A percentile compares a stretch with the other conserved stretches of the same genome.
These are phyloP conservation scores for Clonostachys sp. DNA, from an alignment of 2,329 filamentous ascomycete genomes.

Conservation along the genomic window DNA sequence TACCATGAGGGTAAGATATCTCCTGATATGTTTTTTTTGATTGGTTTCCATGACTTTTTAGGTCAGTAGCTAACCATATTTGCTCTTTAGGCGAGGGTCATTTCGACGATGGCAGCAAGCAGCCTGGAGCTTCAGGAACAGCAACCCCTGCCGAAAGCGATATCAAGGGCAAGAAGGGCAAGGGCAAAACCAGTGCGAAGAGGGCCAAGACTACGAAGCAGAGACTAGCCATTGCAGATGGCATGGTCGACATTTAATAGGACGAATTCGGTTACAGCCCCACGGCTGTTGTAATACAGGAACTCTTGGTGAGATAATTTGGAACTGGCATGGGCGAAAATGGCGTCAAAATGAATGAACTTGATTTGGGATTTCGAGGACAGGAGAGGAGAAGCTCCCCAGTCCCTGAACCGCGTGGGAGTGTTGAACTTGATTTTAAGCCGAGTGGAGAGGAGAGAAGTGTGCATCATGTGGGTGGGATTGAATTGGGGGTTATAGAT, in stretches of 20 bases:
- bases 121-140: slow-evolving; percentile 60
- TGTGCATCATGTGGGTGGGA: too few species aligned
- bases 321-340: too few species aligned
- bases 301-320: too few species aligned
- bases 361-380: too few species aligned
- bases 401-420: too few species aligned
- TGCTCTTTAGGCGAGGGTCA: slow-evolving; percentile 75
- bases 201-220: slow-evolving; percentile 66
- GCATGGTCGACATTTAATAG: slow-evolving; percentile 22
- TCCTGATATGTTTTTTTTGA: background rate
- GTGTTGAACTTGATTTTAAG: too few species aligned
- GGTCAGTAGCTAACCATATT: slow-evolving; percentile 12
- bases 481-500: too few species aligned
- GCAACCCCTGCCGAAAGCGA: slow-evolving; percentile 71
- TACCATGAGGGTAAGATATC: slow-evolving; percentile 87
- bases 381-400: too few species aligned
- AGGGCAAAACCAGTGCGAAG: slow-evolving; percentile 48
- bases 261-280: too few species aligned
- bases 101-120: slow-evolving; percentile 82
- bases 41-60: background rate
- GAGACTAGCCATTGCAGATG: slow-evolving; percentile 63
- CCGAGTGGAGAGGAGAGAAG: too few species aligned
- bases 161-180: slow-evolving; percentile 48
- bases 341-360: too few species aligned
- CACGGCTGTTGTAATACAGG: too few species aligned